Base-by-base conservation (phyloP, 2,329 filamentous ascomycete genomes). In the Fusarium globosum region DNA sequence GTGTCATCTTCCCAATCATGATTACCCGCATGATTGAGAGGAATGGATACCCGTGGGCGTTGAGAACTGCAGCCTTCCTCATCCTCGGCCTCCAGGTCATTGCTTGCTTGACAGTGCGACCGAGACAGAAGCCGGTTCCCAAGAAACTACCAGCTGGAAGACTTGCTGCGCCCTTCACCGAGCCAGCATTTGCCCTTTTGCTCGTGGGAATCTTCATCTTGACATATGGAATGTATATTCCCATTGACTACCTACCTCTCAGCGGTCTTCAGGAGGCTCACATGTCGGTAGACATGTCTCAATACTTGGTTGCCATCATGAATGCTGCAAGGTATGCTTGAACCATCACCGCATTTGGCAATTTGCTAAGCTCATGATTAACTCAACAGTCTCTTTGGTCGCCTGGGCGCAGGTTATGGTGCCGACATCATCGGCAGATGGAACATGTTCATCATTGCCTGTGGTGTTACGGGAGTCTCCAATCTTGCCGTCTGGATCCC, bases 1-100 rank as follows among this genome's bases (percentile, higher is more conserved):
- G 65, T 6, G 39, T 68, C 28, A 42, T 65, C 61, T 68, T 68
- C 41, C 61, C 65, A 20, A 68, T 65, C 14, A 65, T 68, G 55
- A 63, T 65, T 6, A 53, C 49, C 4, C 49, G 41, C 14, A 43
- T 68, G n/a, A 68, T 68, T 16, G 23, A 28, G 5, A 35, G 46
- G 12, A 45, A 41, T 6, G 55, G 61, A 7, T 68, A 43, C 21
- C 35, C 45, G 3, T 65, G 65, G 65, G 35, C 65, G 1, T 60
- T 68, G 57, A 48, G 45, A 8, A 41, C 43, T 8, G 57, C 57
- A 12, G 57, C 57, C 1, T 60, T 60, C 5, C 45, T 60, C 4
- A 51, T 51, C 5, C 57, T 60, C 4, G 16, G 35, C 0, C 12
- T 60, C 1, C 57, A 48, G 26, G 49, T 42, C 43, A 51, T 41